phyloP scores from a whole-genome alignment of 768 basidiomycete genomes.

The Leucosporidium yakuticum region DNA sequence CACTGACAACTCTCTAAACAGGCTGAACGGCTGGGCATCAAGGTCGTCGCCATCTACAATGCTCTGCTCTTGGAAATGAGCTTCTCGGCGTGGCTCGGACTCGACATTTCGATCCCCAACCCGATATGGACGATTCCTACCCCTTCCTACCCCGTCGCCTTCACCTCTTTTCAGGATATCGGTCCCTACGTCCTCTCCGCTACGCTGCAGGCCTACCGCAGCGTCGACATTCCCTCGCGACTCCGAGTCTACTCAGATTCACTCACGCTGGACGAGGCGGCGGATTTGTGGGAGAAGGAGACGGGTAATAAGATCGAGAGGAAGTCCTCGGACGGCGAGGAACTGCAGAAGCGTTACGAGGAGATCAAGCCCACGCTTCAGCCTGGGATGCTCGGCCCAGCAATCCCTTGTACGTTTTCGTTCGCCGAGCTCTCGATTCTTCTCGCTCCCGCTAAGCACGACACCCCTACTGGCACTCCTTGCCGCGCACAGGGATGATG shows the following conservation, averaged over 20 bases:
- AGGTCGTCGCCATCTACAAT: slow-evolving; percentile 9
- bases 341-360: slow-evolving; percentile 4
- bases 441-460: no score
- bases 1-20: neutral
- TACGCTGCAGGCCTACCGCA: slow-evolving; percentile 4
- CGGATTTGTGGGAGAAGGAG: slow-evolving; percentile 2
- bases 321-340: neutral
- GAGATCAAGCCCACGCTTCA: slow-evolving; percentile 8
- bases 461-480: neutral
- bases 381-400: neutral
- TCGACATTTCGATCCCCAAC: neutral
- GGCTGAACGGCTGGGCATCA: neutral
- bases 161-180: slow-evolving; percentile 13
- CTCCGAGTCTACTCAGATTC: slow-evolving; percentile 5
- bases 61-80: slow-evolving; percentile 7
- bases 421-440: neutral
- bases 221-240: neutral
- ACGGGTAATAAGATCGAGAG: slow-evolving; percentile 6
- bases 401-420: slow-evolving; percentile 3
- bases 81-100: slow-evolving; percentile 17
- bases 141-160: slow-evolving; percentile 12
- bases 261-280: slow-evolving; percentile 6
- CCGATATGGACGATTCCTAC: slow-evolving; percentile 7
- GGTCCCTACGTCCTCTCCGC: slow-evolving; percentile 13
- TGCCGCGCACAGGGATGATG: neutral